A percentile compares a stretch with the other conserved stretches of the same genome.
phyloP scores from a whole-genome alignment of 2,329 filamentous ascomycete genomes.

The Neurospora crassa region DNA sequence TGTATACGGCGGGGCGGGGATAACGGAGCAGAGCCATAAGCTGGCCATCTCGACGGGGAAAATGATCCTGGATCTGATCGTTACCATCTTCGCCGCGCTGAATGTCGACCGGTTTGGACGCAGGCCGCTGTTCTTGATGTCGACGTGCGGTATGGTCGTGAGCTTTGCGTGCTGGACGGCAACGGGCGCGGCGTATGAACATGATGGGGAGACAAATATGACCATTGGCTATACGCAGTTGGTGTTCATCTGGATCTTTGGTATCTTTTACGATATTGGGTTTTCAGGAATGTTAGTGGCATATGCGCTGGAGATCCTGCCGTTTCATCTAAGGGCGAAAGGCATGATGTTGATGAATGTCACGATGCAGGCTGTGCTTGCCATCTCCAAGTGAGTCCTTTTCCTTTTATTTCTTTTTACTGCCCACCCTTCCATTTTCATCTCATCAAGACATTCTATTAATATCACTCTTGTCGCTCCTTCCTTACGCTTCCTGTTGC shows the following conservation, averaged over 20 bases:
- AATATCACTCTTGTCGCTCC: neutral
- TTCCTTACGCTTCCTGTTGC: neutral
- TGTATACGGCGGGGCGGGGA: constrained; percentile 52
- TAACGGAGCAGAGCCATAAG: constrained; percentile 46
- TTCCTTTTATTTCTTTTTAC: neutral
- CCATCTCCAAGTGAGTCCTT: constrained; percentile 46
- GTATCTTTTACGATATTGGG: constrained; percentile 49
- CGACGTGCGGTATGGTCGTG: constrained; percentile 36
- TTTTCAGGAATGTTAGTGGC: constrained; percentile 49
- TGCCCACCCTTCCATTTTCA: neutral
- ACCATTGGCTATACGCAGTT: constrained; percentile 44
- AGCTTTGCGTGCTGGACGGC: constrained; percentile 42
- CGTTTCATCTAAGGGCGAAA: constrained; percentile 48
- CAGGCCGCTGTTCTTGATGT: constrained; percentile 42
- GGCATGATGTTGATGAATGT: constrained; percentile 58
- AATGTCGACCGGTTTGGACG: constrained; percentile 41
- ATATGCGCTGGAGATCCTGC: constrained; percentile 49
- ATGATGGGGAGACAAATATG: constrained; percentile 31
- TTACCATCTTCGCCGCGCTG: constrained; percentile 44
- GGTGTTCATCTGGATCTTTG: constrained; percentile 50
- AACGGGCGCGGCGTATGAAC: constrained; percentile 41
- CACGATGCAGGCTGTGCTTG: constrained; percentile 50
- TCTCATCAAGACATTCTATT: neutral
- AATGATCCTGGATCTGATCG: constrained; percentile 47
- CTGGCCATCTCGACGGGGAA: constrained; percentile 46